phyloP scores from a whole-genome alignment of 208 protist species.

The Vickermania spadyakhi region DNA sequence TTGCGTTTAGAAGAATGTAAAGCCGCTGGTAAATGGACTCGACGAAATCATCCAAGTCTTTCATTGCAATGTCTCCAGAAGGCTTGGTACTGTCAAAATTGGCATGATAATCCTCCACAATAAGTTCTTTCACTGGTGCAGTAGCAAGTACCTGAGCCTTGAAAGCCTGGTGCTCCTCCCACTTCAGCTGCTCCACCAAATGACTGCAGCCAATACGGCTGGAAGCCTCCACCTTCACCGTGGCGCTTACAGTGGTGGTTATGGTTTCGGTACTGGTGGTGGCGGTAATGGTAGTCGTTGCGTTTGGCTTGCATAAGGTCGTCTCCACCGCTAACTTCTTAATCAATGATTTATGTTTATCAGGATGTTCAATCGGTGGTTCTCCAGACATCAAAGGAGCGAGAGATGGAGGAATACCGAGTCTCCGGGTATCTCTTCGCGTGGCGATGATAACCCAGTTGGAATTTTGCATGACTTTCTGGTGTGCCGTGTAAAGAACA shows the following conservation, averaged over 20 bases:
- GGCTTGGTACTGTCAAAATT: constrained; percentile 37
- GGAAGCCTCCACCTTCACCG: constrained; percentile 1
- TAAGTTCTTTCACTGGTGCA: constrained; percentile 31
- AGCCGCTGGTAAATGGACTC: constrained; percentile 47
- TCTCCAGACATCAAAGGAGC: constrained; percentile 62
- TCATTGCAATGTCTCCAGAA: constrained; percentile 39
- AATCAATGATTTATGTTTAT: constrained; percentile 25
- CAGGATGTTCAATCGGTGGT: constrained; percentile 53
- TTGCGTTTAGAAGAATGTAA: constrained; percentile 20
- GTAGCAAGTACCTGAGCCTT: constrained; percentile 19
- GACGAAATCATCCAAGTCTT: constrained; percentile 46
- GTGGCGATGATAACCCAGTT: constrained; percentile 49
- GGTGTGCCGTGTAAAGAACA: constrained; percentile 50
- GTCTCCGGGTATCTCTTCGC: constrained; percentile 22
- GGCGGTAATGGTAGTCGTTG: background rate
- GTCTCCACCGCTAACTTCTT: constrained; percentile 17
- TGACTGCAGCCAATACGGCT: constrained; percentile 15
- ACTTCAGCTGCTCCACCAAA: constrained; percentile 41
- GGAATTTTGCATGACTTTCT: constrained; percentile 21
- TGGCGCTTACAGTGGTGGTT: constrained; percentile 2
- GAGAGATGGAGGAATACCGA: constrained; percentile 44
- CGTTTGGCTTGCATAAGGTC: background rate
- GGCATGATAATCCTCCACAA: constrained; percentile 51
- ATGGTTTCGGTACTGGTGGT: constrained; percentile 1
- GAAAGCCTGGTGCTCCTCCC: constrained; percentile 49